Evolutionary conservation across 495 filamentous ascomycete genomes (phyloP), one percentile per base, ranked within the genome.

Genomic region (Venustampulla echinocandica): DNA sequence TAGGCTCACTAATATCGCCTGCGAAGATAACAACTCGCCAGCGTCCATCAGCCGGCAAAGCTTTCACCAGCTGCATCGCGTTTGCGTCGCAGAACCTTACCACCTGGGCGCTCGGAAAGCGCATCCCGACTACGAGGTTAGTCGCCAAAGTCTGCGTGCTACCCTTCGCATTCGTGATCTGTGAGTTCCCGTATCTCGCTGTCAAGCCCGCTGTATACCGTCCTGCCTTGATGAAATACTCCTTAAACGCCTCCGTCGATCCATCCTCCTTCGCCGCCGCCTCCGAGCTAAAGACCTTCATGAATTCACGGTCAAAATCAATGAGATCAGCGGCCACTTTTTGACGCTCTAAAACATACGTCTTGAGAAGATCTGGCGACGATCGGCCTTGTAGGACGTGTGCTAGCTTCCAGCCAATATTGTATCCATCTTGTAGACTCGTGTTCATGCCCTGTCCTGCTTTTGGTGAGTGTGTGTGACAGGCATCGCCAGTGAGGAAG

Each of bases 351-450:
- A 74, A 53, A 5, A 82, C 73, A 50, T 89, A 90, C 2, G 84
- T 85, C 52, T 78, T 62, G 1, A 89, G 65, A 2, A 88, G 52
- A 1, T 67, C 68, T 2, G 73, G 73, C 10, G 55, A 49, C 1
- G 80, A 77, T 33, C 71, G 64, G 10, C 79, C 79, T 24, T 65
- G 73, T 10, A 87, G 59, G 0, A 90, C 71, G 20, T 73, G 61
- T 1, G 75, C 82, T 3, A 92, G 66, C 62, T 92, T 90, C 85
- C 85, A 90, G 15, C 84, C 85, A 27, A 89, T 75, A 46, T 92
- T 89, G 54, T 74, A 66, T 0, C 67, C 65, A 58, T 81, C 77
- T 49, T 76, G 73, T 59, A 81, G 66, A 28, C 69, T 75, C 28
- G 81, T 71, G 37, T 87, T 87, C 80, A 85, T 81, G 1, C 83